Evolutionary conservation across 129 eudicot genomes (phyloP).

Genomic region (Flaveria ramosissima): DNA sequence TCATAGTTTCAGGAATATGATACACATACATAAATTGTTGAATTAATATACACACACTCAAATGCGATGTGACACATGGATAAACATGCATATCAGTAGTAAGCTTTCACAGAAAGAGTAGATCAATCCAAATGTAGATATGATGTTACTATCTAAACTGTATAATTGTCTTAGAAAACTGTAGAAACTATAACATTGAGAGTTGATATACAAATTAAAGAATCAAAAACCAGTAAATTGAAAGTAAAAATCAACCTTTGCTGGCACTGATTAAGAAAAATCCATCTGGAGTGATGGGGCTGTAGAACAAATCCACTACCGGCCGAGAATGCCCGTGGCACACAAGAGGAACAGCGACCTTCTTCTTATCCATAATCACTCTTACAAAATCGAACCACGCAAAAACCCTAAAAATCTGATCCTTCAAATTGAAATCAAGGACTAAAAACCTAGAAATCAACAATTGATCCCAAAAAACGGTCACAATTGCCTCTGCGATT

Average conservation of each 20-base stretch:
- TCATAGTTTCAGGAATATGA: background rate
- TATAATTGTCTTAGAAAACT: background rate
- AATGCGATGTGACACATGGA: background rate
- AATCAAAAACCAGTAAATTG: background rate
- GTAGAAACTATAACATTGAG: constrained; percentile 5
- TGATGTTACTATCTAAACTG: background rate
- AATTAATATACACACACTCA: background rate
- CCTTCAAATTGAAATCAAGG: constrained; percentile 16
- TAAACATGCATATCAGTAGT: background rate
- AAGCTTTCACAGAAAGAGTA: background rate
- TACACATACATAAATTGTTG: background rate
- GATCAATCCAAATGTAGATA: constrained; percentile 19
- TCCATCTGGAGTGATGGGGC: constrained; percentile 72
- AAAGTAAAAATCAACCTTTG: constrained; percentile 43
- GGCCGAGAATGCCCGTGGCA: constrained; percentile 83
- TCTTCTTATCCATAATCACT: constrained; percentile 61
- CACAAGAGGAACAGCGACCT: constrained; percentile 60
- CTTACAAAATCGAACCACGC: constrained; percentile 22
- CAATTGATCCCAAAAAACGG: constrained; percentile 39
- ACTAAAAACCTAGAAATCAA: constrained; percentile 33
- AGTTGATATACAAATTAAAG: background rate
- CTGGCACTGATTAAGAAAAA: constrained; percentile 75
- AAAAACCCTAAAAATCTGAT: constrained; percentile 33
- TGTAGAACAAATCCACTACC: constrained; percentile 71
- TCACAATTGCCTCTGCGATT: constrained; percentile 33